Conservation (phyloP, 2,329 filamentous ascomycete species). For the Zymoseptoria crescenta region DNA sequence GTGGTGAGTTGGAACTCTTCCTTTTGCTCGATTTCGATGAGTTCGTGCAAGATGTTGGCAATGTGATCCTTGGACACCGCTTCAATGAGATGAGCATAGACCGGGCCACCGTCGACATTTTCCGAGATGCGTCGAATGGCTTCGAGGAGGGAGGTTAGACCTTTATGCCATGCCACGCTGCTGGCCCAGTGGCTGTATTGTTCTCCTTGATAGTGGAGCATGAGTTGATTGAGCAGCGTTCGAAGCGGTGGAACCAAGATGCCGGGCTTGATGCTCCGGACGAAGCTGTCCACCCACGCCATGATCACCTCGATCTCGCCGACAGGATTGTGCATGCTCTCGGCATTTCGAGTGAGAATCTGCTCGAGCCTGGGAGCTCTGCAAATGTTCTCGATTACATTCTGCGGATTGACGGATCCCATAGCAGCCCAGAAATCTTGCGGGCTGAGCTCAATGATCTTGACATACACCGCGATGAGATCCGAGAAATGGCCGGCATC, state of each 20-base stretch:
- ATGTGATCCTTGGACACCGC: constrained; percentile 25
- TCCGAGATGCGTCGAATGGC: constrained; percentile 16
- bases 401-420: constrained; percentile 68
- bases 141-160: constrained; percentile 35
- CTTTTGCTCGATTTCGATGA: constrained; percentile 26
- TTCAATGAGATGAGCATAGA: constrained; percentile 24
- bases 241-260: constrained; percentile 75
- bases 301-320: constrained; percentile 55
- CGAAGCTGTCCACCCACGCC: constrained; percentile 70
- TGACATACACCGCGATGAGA: constrained; percentile 62
- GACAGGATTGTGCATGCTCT: constrained; percentile 39
- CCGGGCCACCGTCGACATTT: constrained; percentile 22
- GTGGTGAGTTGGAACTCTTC: constrained; percentile 25
- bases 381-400: constrained; percentile 78
- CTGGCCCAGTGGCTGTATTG: constrained; percentile 51
- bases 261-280: constrained; percentile 66
- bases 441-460: constrained; percentile 66
- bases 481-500: constrained; percentile 51
- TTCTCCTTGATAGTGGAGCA: constrained; percentile 55
- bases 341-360: constrained; percentile 49
- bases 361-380: constrained; percentile 58
- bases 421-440: constrained; percentile 84
- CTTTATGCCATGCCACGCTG: constrained; percentile 56
- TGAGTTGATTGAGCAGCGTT: constrained; percentile 66
- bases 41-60: constrained; percentile 20